phyloP scores from a whole-genome alignment of 805 yeast species.

The Hagleromyces aurorensis region DNA sequence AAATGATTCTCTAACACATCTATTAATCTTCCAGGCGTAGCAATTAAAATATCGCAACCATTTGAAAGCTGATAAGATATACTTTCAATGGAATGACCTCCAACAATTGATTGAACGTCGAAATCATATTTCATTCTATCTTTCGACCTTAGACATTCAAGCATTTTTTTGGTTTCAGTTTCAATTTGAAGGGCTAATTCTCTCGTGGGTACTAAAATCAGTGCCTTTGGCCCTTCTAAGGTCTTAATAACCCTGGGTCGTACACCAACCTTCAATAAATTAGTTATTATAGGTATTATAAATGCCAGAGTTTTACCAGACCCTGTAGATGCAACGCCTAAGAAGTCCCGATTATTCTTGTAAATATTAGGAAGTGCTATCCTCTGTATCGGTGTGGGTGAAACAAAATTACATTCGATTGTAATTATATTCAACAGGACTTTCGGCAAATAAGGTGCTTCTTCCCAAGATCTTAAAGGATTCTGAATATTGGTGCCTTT shows the following conservation, averaged over 20 bases:
- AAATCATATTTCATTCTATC: slow-evolving; percentile 25
- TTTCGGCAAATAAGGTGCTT: slow-evolving; percentile 41
- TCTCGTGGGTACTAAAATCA: slow-evolving; percentile 86
- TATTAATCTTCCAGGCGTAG: slow-evolving; percentile 87
- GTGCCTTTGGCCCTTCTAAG: slow-evolving; percentile 60
- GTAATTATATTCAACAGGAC: slow-evolving; percentile 34
- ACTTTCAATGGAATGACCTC: slow-evolving; percentile 81
- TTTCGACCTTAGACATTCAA: slow-evolving; percentile 31
- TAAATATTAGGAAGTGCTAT: slow-evolving; percentile 72
- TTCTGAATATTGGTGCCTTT: slow-evolving; percentile 37
- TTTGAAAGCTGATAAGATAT: slow-evolving; percentile 48
- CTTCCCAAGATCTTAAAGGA: slow-evolving; percentile 74
- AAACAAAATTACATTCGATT: slow-evolving; percentile 38
- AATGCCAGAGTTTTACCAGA: slow-evolving; percentile 90
- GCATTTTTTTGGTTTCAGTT: slow-evolving; percentile 49
- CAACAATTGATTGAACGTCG: slow-evolving; percentile 62
- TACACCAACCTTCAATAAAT: slow-evolving; percentile 40
- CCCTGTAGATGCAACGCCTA: slow-evolving; percentile 95
- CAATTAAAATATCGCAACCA: slow-evolving; percentile 76
- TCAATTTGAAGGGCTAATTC: slow-evolving; percentile 88
- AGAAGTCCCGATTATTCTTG: slow-evolving; percentile 48
- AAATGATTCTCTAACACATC: slow-evolving; percentile 71
- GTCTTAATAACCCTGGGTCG: slow-evolving; percentile 38
- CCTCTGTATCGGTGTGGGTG: slow-evolving; percentile 88
- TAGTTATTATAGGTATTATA: slow-evolving; percentile 60